phyloP scores from a whole-genome alignment of 352 stramenopile genomes.

The Phytophthora ohioensis region DNA sequence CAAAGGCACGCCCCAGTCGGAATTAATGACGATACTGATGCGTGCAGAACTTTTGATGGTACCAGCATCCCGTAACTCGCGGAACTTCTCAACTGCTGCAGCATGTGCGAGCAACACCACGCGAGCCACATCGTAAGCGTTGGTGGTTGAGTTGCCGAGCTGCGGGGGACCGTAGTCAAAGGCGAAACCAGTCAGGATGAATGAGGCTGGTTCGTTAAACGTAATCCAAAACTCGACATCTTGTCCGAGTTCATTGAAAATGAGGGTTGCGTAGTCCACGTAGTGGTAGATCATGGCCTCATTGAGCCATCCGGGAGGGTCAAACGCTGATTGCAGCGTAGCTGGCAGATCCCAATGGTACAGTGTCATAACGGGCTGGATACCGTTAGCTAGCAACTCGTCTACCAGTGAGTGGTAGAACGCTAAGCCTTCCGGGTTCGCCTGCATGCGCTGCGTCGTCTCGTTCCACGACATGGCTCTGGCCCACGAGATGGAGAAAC shows the following conservation, averaged over 20 bases:
- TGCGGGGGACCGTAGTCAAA: conserved; percentile 58
- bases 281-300: conserved; percentile 65
- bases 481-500: conserved; percentile 91
- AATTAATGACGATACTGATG: conserved; percentile 93
- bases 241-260: conserved; percentile 92
- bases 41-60: conserved; percentile 45
- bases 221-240: conserved; percentile 94
- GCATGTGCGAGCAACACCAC: conserved; percentile 93
- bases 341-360: conserved; percentile 97
- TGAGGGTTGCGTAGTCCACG: conserved; percentile 89
- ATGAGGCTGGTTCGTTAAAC: conserved; percentile 93
- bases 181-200: conserved; percentile 89
- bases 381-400: conserved; percentile 69
- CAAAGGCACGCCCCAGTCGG: conserved; percentile 78
- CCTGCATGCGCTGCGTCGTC: conserved; percentile 47
- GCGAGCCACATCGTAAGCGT: conserved; percentile 71
- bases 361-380: conserved; percentile 93
- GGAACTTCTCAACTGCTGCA: conserved; percentile 85
- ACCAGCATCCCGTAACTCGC: conserved; percentile 37
- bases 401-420: conserved; percentile 89
- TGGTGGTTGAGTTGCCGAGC: conserved; percentile 48
- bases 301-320: conserved; percentile 77
- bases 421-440: conserved; percentile 62
- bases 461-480: conserved; percentile 87
- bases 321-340: conserved; percentile 81